Evolutionary conservation across 106 monocot species (phyloP), one percentile per base, ranked within the genome.

Genomic region (Iris macrosiphon): DNA sequence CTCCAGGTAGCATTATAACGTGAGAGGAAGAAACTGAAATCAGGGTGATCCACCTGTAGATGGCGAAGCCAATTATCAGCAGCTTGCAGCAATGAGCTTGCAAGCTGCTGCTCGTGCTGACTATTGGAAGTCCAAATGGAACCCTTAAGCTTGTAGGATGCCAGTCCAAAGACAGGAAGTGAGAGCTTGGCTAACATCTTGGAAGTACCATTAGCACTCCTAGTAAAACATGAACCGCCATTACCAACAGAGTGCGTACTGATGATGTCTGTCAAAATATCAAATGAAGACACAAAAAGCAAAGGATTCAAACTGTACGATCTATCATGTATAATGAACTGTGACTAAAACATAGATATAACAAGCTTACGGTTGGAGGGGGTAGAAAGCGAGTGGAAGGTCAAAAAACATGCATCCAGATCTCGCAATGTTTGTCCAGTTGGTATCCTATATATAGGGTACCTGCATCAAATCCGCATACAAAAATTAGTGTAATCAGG

Each of bases 391-490:
- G 22, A 64, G 53, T 94, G 93, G 59, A 75, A 94, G 15, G 93
- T 94, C 57, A 94, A 64, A 45, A 94, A 94, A 48, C 88, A 94
- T 12, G 93, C 75, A 45, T 94, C 93, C 65, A 94, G 56, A 67
- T 95, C 94, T 58, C 64, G 63, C 58, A 95, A 66, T 41, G 89
- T 95, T 12, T 89, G 79, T 4, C 94, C 94, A 30, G 69, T 82
- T 3, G 94, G 94, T 57, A 95, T 95, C 70, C 94, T 72, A 42
- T 95, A 95, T 73, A 95, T 95, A 2, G 94, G 94, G 59, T 95
- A 95, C 94, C 94, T 95, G 74, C 40, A 60, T 40, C 6, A 58
- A 21, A 33, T 58, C n/a, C 14, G 40, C n/a, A 41, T 3, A 30
- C 27, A 5, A 30, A 5, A 30, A 14, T 3, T 19, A n/a, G 20